Base-by-base conservation (phyloP, 257 asterid species). In the Fraxinus anomala region DNA sequence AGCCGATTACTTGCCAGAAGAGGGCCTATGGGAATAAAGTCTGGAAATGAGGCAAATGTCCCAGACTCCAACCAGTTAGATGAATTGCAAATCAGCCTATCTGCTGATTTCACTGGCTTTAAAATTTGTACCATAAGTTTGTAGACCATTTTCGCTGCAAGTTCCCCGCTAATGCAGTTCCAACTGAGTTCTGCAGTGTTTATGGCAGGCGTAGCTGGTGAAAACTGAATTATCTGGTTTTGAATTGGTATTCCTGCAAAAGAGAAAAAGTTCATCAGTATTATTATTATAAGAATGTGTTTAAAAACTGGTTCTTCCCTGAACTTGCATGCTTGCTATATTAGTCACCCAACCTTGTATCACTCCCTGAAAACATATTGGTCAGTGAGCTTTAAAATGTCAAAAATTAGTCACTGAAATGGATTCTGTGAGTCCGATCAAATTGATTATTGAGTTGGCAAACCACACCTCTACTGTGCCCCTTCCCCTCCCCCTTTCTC, bases 1-100 rank as follows among this genome's bases (percentile, higher is more conserved):
- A 83, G 81, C 6, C 93, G 87, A 80, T 81, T 75, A 78, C 83
- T 80, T 13, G 93, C 90, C 7, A 87, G 72, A 26, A 90, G 85
- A 9, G 91, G 95, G 2, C 91, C 92, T 2, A 85, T 74, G 0
- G 91, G 90, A 56, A 75, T 5, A 31, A 86, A 59, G 11, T 85
- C 71, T 34, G 83, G 87, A 9, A 75, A 23, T 33, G 68, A 30
- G 73, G 75, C 31, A 78, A 84, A 74, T 14, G 92, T 88, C 40
- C 76, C 88, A 3, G 85, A 80, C 79, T 89, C 96, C 74, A 89
- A 73, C 14, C 79, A 86, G 24, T 82, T 17, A 21, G 84, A 78
- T 9, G 90, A 83, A 87, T 90, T 88, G 88, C 93, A 90, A 2
- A 90, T 71, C 8, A 84, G 26, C 86, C 77, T 44, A 5, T 87